phyloP scores from a whole-genome alignment of 352 stramenopile genomes.

The Phytophthora hybrid region DNA sequence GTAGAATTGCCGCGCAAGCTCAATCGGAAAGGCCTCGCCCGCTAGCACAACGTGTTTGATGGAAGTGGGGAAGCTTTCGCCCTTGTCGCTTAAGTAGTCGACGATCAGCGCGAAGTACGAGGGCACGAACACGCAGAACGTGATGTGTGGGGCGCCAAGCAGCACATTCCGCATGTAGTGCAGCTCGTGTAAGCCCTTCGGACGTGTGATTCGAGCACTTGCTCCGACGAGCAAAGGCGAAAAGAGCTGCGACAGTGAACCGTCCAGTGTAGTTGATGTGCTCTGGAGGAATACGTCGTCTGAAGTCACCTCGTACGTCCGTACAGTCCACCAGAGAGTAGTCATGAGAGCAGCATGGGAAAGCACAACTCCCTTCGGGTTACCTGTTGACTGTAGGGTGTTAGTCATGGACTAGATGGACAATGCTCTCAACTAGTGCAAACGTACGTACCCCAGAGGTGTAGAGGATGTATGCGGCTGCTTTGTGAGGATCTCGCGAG shows the following conservation, averaged over 20 bases:
- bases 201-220: conserved; percentile 51
- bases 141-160: conserved; percentile 34
- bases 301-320: conserved; percentile 58
- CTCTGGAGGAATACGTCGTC: conserved; percentile 74
- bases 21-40: conserved; percentile 54
- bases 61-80: conserved; percentile 39
- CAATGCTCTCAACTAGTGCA: neutral
- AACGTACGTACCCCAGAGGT: conserved; percentile 65
- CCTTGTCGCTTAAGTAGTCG: conserved; percentile 42
- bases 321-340: conserved; percentile 62
- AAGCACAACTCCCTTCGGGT: conserved; percentile 78
- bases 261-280: conserved; percentile 65
- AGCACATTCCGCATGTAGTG: conserved; percentile 45
- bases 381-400: conserved; percentile 52
- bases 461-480: conserved; percentile 72
- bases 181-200: conserved; percentile 60
- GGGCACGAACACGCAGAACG: conserved; percentile 64
- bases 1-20: conserved; percentile 60
- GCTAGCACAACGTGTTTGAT: conserved; percentile 55
- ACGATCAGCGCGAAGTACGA: conserved; percentile 68
- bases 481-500: conserved; percentile 13
- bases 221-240: conserved; percentile 54
- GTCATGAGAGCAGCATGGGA: conserved; percentile 67
- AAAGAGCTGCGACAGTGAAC: conserved; percentile 69
- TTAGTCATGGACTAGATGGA: neutral